These are phyloP conservation scores for Auricularia sp. DNA, from an alignment of 768 basidiomycete species.

Conservation along the genomic window DNA sequence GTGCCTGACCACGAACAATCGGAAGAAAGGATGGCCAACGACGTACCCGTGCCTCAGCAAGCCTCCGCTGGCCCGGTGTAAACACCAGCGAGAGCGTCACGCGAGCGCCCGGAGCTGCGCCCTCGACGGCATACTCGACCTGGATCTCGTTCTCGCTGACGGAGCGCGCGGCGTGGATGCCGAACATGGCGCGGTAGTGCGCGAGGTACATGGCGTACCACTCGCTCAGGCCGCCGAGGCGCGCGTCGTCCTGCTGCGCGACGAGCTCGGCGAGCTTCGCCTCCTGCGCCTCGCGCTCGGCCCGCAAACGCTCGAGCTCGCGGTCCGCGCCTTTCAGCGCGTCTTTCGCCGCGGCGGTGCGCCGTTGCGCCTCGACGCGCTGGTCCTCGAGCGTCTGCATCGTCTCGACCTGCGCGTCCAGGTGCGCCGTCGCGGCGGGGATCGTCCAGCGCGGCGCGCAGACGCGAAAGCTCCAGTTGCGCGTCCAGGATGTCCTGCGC, in stretches of 20 bases:
- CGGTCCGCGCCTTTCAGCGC: slow-evolving; percentile 45
- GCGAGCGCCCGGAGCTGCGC: not conserved
- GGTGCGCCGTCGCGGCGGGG: slow-evolving; percentile 57
- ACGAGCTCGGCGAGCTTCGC: slow-evolving; percentile 46
- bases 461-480: slow-evolving; percentile 65
- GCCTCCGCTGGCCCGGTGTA: not conserved
- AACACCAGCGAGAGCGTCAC: not conserved
- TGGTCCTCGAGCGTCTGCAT: slow-evolving; percentile 71
- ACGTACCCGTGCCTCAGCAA: not conserved
- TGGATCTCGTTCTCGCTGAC: not conserved
- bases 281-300: slow-evolving; percentile 60
- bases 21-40: not conserved
- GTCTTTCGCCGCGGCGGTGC: slow-evolving; percentile 46
- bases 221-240: slow-evolving; percentile 55
- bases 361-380: slow-evolving; percentile 41
- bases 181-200: not conserved
- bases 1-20: not conserved
- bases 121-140: not conserved
- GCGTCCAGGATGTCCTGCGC: slow-evolving; percentile 76
- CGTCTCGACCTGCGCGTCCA: slow-evolving; percentile 65
- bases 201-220: slow-evolving; percentile 34
- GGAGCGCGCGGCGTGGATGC: not conserved
- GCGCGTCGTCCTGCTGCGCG: slow-evolving; percentile 46
- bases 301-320: slow-evolving; percentile 48
- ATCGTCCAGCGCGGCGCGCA: slow-evolving; percentile 79